Evolutionary conservation across 1,139 yeast species (phyloP).

Genomic region (Suhomyces ambrosiae): DNA sequence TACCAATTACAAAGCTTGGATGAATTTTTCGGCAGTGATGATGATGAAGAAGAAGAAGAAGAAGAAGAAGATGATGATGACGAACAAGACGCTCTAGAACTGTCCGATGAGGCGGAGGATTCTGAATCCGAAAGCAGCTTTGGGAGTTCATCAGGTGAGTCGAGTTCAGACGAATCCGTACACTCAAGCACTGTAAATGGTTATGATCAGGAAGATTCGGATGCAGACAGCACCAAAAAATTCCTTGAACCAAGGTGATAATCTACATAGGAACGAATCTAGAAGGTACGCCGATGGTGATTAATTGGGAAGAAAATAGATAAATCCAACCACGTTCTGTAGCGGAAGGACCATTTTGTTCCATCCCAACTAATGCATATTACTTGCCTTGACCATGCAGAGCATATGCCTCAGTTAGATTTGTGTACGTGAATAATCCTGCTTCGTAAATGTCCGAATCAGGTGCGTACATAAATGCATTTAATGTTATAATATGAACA

Average conservation of each 20-base stretch:
- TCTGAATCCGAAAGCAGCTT: neutral
- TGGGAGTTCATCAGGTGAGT: slow-evolving; percentile 7
- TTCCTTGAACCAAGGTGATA: slow-evolving; percentile 1
- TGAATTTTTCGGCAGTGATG: slow-evolving; percentile 72
- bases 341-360: no score
- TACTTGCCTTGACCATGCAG: slow-evolving; percentile 3
- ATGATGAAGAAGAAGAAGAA: slow-evolving; percentile 31
- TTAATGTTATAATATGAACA: no score
- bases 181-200: slow-evolving; percentile 3
- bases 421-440: neutral
- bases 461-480: no score
- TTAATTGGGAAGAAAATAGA: neutral
- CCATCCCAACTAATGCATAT: slow-evolving; percentile 3
- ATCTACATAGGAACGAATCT: neutral
- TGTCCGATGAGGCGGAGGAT: neutral
- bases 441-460: neutral
- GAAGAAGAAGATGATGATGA: slow-evolving; percentile 22
- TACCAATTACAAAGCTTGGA: slow-evolving; percentile 76
- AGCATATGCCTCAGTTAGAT: slow-evolving; percentile 1
- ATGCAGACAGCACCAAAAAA: slow-evolving; percentile 6
- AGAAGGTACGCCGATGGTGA: neutral
- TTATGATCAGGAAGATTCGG: slow-evolving; percentile 5
- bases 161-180: slow-evolving; percentile 4
- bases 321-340: no score
- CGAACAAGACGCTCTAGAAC: neutral